Base-by-base conservation (phyloP, 2,329 filamentous ascomycete genomes). In the Colletotrichum musicola region DNA sequence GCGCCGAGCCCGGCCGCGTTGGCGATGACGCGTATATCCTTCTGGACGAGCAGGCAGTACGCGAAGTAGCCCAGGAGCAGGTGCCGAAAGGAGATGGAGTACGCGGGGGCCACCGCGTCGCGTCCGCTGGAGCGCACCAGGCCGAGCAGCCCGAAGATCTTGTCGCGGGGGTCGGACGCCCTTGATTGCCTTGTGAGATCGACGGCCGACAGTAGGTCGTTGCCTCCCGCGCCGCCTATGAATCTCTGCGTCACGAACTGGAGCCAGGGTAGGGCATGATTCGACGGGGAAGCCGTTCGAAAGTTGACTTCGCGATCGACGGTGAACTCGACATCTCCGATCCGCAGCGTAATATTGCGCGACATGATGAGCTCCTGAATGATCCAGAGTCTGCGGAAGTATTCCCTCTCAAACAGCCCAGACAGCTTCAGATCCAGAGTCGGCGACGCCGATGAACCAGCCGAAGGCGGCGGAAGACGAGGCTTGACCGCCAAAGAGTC, bases 351-450 rank as follows among this genome's bases (percentile, higher is more conserved):
- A 1, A 30, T n/a, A 1, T 59, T 42, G 5, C 10, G 40, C 6
- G 62, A 51, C 0, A 59, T 44, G 6, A 64, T 20, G 18, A 64
- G 20, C 2, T 64, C 62, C n/a, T 64, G 62, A 4, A 53, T 46
- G 1, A 64, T 46, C 62, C 62, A 64, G 2, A 64, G 10, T 9
- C 62, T 54, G 2, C 25, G n/a, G 14, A 59, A 64, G 14, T 47
- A 46, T 2, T 54, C 55, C 30, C 72, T 57, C 25, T 40, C 10
- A 0, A 49, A 9, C 2, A 22, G 3, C n/a, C 2, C 40, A n/a
- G 13, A 5, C 13, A 42, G n/a, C n/a, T n/a, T n/a, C n/a, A n/a
- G n/a, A n/a, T n/a, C n/a, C n/a, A n/a, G 13, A n/a, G 40, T 42
- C 6, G n/a, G n/a, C n/a, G n/a, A n/a, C n/a, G n/a, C n/a, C n/a